Base-by-base conservation (phyloP, 2,329 filamentous ascomycete genomes). In the Ophiostoma himal-ulmi region DNA sequence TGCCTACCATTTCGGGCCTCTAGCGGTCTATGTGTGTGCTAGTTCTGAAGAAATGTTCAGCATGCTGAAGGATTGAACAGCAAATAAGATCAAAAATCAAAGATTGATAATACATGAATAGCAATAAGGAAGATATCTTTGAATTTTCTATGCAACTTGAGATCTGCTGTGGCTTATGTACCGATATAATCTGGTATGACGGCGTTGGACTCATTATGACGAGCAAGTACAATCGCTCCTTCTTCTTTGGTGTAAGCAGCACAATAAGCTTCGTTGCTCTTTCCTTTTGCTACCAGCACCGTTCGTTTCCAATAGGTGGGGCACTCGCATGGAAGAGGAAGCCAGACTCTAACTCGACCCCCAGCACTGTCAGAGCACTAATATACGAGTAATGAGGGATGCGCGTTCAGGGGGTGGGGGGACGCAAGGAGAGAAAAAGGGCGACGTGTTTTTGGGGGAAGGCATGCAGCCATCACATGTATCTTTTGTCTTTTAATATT, bases 391-490 rank as follows among this genome's bases (percentile, higher is more conserved):
- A 62, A 62, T 62, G 57, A 68, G 70, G 54, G 68, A 64, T 68
- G 22, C 70, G 70, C 68, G 71, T 57, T 71, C 60, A 66, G 57
- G 65, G 48, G 69, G 37, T 36, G 48, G 44, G 64, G 69, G 26
- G 30, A 41, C n/a, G 26, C 54, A 73, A 71, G 26, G 30, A 52
- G 30, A n/a, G 52, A 57, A 34, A 39, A 73, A 71, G 68, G 71
- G 71, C 68, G 72, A 73, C 72, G 72, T 73, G 71, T 73, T 73
- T 72, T 67, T 67, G 64, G 67, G 67, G 39, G 64, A 41, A 66
- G 36, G 64, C 64, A 39, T 20, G 39, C 17, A 6, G 44, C 44
- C 48, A 30, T 26, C 14, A 30, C 26, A 22, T 34, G 62, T 67
- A 62, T 66, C 44, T 69, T 70, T 65, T 17, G 34, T 7, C 34